Conservation (phyloP, 2,329 filamentous ascomycete species). For the Penicillium sp. region DNA sequence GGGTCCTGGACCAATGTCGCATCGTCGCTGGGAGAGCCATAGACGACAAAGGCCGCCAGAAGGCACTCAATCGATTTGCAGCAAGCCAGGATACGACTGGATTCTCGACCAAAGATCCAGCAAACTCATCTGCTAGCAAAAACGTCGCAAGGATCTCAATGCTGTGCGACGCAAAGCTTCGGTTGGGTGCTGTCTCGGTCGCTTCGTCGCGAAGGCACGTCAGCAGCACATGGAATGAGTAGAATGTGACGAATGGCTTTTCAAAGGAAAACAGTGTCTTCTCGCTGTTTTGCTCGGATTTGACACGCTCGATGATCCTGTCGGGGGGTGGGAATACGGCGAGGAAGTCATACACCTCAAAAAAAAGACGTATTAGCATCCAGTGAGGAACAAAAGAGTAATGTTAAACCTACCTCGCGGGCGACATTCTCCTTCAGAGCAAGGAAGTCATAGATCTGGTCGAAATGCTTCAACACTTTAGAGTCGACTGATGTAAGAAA, state of each 20-base stretch:
- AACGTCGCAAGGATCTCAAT: slow-evolving; percentile 56
- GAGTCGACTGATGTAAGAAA: slow-evolving; percentile 62
- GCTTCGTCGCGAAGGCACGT: slow-evolving; percentile 54
- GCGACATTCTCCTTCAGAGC: slow-evolving; percentile 66
- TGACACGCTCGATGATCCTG: slow-evolving; percentile 56
- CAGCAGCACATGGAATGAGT: slow-evolving; percentile 63
- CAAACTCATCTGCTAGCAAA: slow-evolving; percentile 54
- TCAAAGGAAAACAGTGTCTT: slow-evolving; percentile 61
- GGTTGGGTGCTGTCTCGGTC: slow-evolving; percentile 32
- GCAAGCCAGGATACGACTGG: slow-evolving; percentile 49
- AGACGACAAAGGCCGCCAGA: slow-evolving; percentile 49
- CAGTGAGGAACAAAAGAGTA: background rate
- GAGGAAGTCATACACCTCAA: slow-evolving; percentile 65
- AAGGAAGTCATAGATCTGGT: slow-evolving; percentile 76
- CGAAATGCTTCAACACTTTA: slow-evolving; percentile 75
- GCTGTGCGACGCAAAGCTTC: slow-evolving; percentile 39
- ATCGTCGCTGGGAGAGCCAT: slow-evolving; percentile 15
- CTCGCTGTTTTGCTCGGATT: slow-evolving; percentile 50
- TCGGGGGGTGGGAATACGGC: slow-evolving; percentile 64
- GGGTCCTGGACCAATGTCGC: slow-evolving; percentile 34
- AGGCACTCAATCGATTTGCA: slow-evolving; percentile 55
- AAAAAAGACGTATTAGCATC: slow-evolving; percentile 9
- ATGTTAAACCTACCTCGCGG: slow-evolving; percentile 51
- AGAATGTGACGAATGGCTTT: slow-evolving; percentile 68
- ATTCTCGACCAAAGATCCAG: slow-evolving; percentile 43